Evolutionary conservation across 495 filamentous ascomycete species (phyloP), one percentile per base, ranked within the genome.

Genomic region (Geoglossum glabrum): DNA sequence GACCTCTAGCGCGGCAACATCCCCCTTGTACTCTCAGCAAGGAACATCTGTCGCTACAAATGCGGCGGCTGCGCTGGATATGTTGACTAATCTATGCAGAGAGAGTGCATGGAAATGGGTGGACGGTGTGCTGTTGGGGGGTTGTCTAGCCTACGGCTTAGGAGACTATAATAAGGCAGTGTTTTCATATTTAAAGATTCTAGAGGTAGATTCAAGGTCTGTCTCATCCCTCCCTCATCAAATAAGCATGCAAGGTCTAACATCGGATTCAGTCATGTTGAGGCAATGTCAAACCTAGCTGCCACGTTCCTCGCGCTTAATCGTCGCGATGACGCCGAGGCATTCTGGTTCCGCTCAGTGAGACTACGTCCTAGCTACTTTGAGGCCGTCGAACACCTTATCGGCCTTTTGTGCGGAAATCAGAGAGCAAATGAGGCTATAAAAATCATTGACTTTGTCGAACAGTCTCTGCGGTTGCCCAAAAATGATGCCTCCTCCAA

Each of bases 351-450:
- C 54, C 80, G 79, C 55, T 87, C 87, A 17, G 81, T 99, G 33
- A 86, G 80, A 62, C 72, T 85, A 46, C 81, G 87, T 3, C 92
- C 92, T 1, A 87, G 82, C 67, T 95, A 92, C 70, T 86, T 99
- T 61, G 92, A 99, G 72, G 93, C 92, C 15, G 89, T 93, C 17
- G 92, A 99, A 67, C 92, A 97, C 74, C 76, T 99, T 2, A 84
- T 97, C 30, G 87, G 89, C 6, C 72, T 99, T 31, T 68, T 96
- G 25, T 95, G 87, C 67, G 83, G 79, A 57, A 85, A 80, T 51
- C 82, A 92, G 56, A 78, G 90, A 59, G 85, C 81, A 30, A 82
- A 78, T 63, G 88, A 97, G 64, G 92, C 90, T 15, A 83, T 98
- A 51, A 79, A 85, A 52, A 81, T 93, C 50, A 97, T 98, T 61